Evolutionary conservation across 352 stramenopile genomes (phyloP).

Genomic region (Pythium guiyangense): DNA sequence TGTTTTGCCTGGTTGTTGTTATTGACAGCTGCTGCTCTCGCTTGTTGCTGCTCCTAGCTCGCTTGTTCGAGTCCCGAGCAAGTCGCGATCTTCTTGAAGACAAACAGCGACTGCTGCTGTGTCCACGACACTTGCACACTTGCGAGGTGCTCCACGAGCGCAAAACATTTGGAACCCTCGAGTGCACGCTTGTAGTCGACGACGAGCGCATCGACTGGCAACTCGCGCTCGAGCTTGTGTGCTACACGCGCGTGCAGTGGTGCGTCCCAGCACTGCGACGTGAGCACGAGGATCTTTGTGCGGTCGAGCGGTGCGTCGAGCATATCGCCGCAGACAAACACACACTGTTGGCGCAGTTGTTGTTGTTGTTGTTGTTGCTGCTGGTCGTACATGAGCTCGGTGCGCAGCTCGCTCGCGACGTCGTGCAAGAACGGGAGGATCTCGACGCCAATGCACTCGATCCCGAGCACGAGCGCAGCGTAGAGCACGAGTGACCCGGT

Average conservation of each 20-base stretch:
- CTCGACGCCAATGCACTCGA: slow-evolving; percentile 36
- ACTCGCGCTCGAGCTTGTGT: slow-evolving; percentile 35
- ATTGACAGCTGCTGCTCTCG: no score
- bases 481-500: slow-evolving; percentile 54
- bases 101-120: slow-evolving; percentile 28
- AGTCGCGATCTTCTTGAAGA: slow-evolving; percentile 18
- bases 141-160: slow-evolving; percentile 16
- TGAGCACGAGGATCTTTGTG: slow-evolving; percentile 37
- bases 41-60: no score
- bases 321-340: slow-evolving; percentile 42
- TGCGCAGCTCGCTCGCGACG: slow-evolving; percentile 15
- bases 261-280: slow-evolving; percentile 58
- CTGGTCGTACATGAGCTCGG: slow-evolving; percentile 12
- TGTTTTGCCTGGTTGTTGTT: no score
- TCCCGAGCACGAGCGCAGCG: slow-evolving; percentile 22
- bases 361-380: neutral
- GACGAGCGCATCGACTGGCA: slow-evolving; percentile 25
- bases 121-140: slow-evolving; percentile 41
- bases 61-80: no score
- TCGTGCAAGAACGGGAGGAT: slow-evolving; percentile 43
- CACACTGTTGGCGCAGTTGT: slow-evolving; percentile 4
- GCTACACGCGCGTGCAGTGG: slow-evolving; percentile 27
- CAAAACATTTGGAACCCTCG: slow-evolving; percentile 20
- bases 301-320: slow-evolving; percentile 22
- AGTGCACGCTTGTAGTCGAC: slow-evolving; percentile 51